phyloP scores from a whole-genome alignment of 805 yeast species.

The Zygosaccharomyces gambellarensis region DNA sequence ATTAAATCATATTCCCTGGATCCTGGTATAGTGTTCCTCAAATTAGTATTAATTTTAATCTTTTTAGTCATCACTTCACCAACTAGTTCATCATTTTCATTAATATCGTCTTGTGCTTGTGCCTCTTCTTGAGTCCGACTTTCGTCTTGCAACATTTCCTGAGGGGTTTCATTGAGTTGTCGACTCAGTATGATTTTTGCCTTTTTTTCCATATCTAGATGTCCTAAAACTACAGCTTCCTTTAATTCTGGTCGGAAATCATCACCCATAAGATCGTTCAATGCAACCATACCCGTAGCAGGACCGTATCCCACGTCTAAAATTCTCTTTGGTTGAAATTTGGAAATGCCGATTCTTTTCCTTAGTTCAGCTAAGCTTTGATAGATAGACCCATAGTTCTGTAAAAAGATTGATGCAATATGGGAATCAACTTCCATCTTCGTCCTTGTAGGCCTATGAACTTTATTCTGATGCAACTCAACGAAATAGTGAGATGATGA shows the following conservation, averaged over 20 bases:
- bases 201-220: constrained; percentile 67
- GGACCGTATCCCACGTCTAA: constrained; percentile 89
- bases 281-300: constrained; percentile 82
- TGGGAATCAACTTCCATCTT: constrained; percentile 68
- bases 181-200: constrained; percentile 74
- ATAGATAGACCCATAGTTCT: constrained; percentile 66
- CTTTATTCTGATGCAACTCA: constrained; percentile 45
- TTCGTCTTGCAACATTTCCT: constrained; percentile 9
- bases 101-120: constrained; percentile 22
- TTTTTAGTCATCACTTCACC: constrained; percentile 55
- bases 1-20: constrained; percentile 63
- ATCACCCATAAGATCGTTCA: constrained; percentile 75
- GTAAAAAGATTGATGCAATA: constrained; percentile 73
- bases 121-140: constrained; percentile 12
- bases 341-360: constrained; percentile 45
- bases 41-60: constrained; percentile 49
- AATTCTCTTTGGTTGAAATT: constrained; percentile 60
- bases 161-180: constrained; percentile 49
- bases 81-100: constrained; percentile 35
- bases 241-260: constrained; percentile 57
- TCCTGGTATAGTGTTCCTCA: constrained; percentile 50
- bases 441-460: constrained; percentile 46
- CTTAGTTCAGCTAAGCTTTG: constrained; percentile 66
- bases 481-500: constrained; percentile 55
- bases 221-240: constrained; percentile 69